phyloP scores from a whole-genome alignment of 1,139 yeast genomes.

The Candida gigantensis region DNA sequence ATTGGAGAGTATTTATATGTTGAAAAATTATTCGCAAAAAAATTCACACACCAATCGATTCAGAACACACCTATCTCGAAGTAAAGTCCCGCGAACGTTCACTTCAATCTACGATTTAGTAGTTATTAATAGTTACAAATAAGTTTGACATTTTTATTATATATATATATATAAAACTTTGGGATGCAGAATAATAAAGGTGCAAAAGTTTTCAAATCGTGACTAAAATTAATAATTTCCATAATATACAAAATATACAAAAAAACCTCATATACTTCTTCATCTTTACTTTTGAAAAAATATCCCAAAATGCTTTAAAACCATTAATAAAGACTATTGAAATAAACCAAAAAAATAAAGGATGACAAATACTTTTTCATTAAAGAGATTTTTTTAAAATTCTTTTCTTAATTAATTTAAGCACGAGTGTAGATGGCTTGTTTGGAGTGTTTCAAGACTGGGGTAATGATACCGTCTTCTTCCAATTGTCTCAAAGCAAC shows the following conservation, averaged over 20 bases:
- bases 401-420: too few relatives aligned
- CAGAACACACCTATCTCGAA: too few relatives aligned
- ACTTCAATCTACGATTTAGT: too few relatives aligned
- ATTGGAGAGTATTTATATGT: too few relatives aligned
- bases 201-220: slow-evolving; percentile 2
- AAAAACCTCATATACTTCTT: neutral
- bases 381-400: too few relatives aligned
- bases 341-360: neutral
- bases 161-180: neutral
- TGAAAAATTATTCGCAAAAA: too few relatives aligned
- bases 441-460: slow-evolving; percentile 93
- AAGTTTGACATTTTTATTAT: too few relatives aligned
- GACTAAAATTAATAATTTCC: slow-evolving; percentile 1
- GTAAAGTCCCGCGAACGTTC: too few relatives aligned
- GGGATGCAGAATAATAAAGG: neutral
- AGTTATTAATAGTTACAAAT: too few relatives aligned
- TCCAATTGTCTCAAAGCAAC: slow-evolving; percentile 96
- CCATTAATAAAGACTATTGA: slow-evolving; percentile 1
- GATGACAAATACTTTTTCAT: too few relatives aligned
- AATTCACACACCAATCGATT: too few relatives aligned
- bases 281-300: slow-evolving; percentile 1
- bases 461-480: slow-evolving; percentile 92
- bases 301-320: too few relatives aligned
- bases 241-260: slow-evolving; percentile 5
- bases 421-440: slow-evolving; percentile 96